Percentiles rank a stretch among this genome's conserved stretches.
These are phyloP conservation scores for Amaranthus hypochondriacus DNA, from an alignment of 148 eudicot species.

Conservation along the genomic window DNA sequence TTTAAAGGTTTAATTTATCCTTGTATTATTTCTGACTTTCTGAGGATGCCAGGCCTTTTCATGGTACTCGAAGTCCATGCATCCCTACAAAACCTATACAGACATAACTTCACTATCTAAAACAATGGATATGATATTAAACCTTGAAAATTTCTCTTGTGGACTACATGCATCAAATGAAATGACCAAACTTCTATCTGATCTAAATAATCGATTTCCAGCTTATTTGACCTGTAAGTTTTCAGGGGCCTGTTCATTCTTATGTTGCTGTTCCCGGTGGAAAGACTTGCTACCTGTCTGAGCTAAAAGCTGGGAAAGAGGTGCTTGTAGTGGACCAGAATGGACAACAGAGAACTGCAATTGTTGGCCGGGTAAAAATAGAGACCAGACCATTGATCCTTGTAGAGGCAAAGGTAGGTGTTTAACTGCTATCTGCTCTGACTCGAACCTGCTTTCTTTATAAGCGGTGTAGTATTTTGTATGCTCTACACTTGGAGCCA, in stretches of 20 bases:
- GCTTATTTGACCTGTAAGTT: slow-evolving; percentile 4
- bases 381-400: slow-evolving; percentile 79
- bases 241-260: slow-evolving; percentile 92
- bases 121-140: neutral
- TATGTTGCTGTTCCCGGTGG: slow-evolving; percentile 90
- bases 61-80: neutral
- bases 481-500: neutral
- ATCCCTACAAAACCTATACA: neutral
- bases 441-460: neutral
- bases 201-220: neutral
- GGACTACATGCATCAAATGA: neutral
- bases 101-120: neutral
- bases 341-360: slow-evolving; percentile 71
- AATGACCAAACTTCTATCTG: neutral
- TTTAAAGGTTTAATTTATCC: neutral
- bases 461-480: neutral
- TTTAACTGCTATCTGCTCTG: neutral
- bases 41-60: neutral
- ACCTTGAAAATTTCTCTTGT: neutral
- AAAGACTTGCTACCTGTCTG: slow-evolving; percentile 89
- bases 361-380: slow-evolving; percentile 89
- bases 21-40: neutral
- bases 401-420: slow-evolving; percentile 74
- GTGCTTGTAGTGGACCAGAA: slow-evolving; percentile 66
- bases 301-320: slow-evolving; percentile 78